Evolutionary conservation across 148 eudicot species (phyloP).

Genomic region (Tetragonia tetragonoides): DNA sequence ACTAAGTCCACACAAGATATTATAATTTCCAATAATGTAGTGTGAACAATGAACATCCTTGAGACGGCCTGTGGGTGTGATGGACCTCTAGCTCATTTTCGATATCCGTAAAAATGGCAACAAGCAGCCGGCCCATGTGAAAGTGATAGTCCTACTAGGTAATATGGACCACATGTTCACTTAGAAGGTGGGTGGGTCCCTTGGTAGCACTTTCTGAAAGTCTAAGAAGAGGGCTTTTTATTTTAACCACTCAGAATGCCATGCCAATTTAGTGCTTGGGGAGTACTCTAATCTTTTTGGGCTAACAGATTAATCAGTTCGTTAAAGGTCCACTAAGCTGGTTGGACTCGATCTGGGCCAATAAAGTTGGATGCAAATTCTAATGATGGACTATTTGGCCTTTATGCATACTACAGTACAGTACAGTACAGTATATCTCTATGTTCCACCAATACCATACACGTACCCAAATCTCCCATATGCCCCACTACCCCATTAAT

Average conservation of each 20-base stretch:
- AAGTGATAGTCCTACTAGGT: too few relatives aligned
- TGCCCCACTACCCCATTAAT: too few relatives aligned
- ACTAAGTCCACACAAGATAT: too few relatives aligned
- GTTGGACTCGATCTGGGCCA: background rate
- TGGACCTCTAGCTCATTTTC: too few relatives aligned
- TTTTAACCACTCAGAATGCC: conserved; percentile 20
- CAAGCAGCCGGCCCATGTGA: conserved; percentile 17
- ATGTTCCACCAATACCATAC: background rate
- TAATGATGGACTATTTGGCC: conserved; percentile 4
- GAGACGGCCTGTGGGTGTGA: too few relatives aligned
- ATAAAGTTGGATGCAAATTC: background rate
- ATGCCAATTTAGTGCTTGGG: too few relatives aligned
- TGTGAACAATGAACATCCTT: too few relatives aligned
- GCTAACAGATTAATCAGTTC: background rate
- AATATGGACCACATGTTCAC: conserved; percentile 5
- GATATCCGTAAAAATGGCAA: background rate
- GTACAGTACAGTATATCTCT: background rate
- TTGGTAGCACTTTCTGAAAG: background rate
- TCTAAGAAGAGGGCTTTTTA: background rate
- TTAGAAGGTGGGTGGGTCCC: background rate
- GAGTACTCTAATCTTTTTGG: background rate
- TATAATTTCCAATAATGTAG: too few relatives aligned
- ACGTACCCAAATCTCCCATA: background rate
- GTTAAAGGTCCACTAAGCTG: conserved; percentile 9
- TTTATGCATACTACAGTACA: background rate